Base-by-base conservation (phyloP, 345 rosid species). In the Brassica nigra region DNA sequence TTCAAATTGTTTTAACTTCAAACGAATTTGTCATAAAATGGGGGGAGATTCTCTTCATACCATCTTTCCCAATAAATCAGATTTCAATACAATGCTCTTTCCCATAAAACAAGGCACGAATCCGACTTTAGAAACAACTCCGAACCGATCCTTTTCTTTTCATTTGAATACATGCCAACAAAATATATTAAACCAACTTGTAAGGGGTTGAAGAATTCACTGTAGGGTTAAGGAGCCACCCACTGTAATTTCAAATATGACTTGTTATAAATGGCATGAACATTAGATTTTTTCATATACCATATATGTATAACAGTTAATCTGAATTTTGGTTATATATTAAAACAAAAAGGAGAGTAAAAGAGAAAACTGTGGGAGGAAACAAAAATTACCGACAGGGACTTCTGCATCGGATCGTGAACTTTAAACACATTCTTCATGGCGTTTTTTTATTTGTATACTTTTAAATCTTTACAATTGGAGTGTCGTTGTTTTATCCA, bases 401-500 rank as follows among this genome's bases (percentile, higher is more conserved):
- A 62, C 66, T 62, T 62, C 27, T 63, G 67, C 67, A 63, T 31
- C n/a, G 67, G 42, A 63, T 63, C 39, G 67, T 63, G 42, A 63
- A 31, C 20, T 62, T 62, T 62, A 30, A 29, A 62, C 18, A 30
- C 66, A 62, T 37, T 36, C 79, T 58, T 58, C 63, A 27, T 58
- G 63, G 62, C 29, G 29, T 58, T 58, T 18, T 6, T 39, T 37
- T 4, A 12, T 58, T 67, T 39, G 47, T 16, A 37, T 37, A 34
- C 5, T 6, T 59, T 67, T 58, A 36, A 8, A 66, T 75, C 39
- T 66, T 67, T 5, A 37, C 16, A 15, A 55, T n/a, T 57, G 68
- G 31, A 59, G 49, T 76, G 74, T 76, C 80, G 15, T 61, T 61
- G 68, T 30, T 76, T 76, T 76, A 76, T 59, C 47, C 49, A 76